phyloP scores from a whole-genome alignment of 2,329 filamentous ascomycete genomes.

The Emericellopsis atlantica region DNA sequence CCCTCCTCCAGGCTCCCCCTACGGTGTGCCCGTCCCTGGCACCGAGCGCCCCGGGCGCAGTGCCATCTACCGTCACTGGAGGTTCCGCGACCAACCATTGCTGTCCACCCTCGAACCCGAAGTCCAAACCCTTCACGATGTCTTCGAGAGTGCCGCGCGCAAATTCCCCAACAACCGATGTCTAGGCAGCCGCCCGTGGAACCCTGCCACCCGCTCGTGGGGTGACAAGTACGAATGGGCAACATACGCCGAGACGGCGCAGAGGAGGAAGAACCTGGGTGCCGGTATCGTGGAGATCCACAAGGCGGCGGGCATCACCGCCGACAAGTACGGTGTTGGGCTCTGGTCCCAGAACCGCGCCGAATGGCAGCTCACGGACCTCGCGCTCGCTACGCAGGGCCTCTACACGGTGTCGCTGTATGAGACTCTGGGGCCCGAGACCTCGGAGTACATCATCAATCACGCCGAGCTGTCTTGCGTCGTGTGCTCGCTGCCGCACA shows the following conservation, averaged over 20 bases:
- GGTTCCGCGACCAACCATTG: slow-evolving; percentile 57
- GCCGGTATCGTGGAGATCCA: slow-evolving; percentile 77
- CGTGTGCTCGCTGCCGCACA: slow-evolving; percentile 66
- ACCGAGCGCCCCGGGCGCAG: slow-evolving; percentile 61
- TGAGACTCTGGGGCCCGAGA: slow-evolving; percentile 84
- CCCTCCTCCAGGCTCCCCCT: slow-evolving; percentile 64
- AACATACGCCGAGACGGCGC: slow-evolving; percentile 67
- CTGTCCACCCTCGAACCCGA: slow-evolving; percentile 61
- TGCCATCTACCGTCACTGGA: slow-evolving; percentile 74
- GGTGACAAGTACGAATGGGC: slow-evolving; percentile 70
- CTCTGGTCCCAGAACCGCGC: slow-evolving; percentile 77
- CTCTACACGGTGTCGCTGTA: slow-evolving; percentile 90
- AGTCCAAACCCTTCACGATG: slow-evolving; percentile 62
- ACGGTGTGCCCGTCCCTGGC: slow-evolving; percentile 65
- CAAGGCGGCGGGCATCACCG: slow-evolving; percentile 51
- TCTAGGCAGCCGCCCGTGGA: slow-evolving; percentile 71
- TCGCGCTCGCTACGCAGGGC: slow-evolving; percentile 76
- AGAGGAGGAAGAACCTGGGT: slow-evolving; percentile 72
- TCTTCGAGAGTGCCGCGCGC: slow-evolving; percentile 59
- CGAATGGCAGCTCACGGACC: slow-evolving; percentile 81
- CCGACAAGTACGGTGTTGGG: slow-evolving; percentile 59
- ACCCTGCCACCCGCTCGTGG: slow-evolving; percentile 59
- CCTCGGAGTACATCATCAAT: slow-evolving; percentile 92
- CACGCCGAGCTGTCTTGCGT: slow-evolving; percentile 69
- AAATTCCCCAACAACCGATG: slow-evolving; percentile 56